Base-by-base conservation (phyloP, 495 filamentous ascomycete species). In the Penicillium antarcticum region DNA sequence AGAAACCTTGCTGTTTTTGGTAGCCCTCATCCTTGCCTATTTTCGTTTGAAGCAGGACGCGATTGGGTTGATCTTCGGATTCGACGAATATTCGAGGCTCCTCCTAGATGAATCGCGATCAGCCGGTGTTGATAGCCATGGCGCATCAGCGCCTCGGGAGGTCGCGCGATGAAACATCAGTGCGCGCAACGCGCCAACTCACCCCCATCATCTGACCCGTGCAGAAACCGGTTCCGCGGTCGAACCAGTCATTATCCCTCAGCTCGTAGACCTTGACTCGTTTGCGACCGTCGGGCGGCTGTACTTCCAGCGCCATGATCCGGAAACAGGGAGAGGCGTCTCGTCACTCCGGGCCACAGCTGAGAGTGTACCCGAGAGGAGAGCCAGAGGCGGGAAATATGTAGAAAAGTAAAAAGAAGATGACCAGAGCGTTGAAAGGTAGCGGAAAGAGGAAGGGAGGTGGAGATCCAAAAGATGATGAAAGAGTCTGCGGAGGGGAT, bases 191-290 rank as follows among this genome's bases (percentile, higher is more conserved):
- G 53, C 50, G 55, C 56, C 44, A 11, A 36, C 89, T 79, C 82
- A 97, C 91, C 68, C 84, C 80, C 42, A 85, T 71, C 51, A 88
- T 82, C 56, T 82, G 80, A 19, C 90, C 91, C 19, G 80, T 88
- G 69, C 94, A 98, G 70, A 97, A 97, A 39, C 94, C 94, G 16
- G 94, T 98, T 44, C 94, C 94, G 53, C 95, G 80, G 73, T 98
- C 94, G 67, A 91, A 96, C 94, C 94, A 98, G 80, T 98, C 95
- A 80, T 94, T 96, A 72, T 96, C 90, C 61, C 87, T 89, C 55
- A 98, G 81, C 75, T 98, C 94, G 70, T 98, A 98, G 60, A 98
- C 94, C 78, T 98, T 98, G 60, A 98, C 94, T 78, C 94, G 87
- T 79, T 92, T 95, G 80, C 87, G 90, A 72, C 92, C 89, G 75